These are phyloP conservation scores for Pichia sp. DNA, from an alignment of 1,139 yeast genomes.

Conservation along the genomic window DNA sequence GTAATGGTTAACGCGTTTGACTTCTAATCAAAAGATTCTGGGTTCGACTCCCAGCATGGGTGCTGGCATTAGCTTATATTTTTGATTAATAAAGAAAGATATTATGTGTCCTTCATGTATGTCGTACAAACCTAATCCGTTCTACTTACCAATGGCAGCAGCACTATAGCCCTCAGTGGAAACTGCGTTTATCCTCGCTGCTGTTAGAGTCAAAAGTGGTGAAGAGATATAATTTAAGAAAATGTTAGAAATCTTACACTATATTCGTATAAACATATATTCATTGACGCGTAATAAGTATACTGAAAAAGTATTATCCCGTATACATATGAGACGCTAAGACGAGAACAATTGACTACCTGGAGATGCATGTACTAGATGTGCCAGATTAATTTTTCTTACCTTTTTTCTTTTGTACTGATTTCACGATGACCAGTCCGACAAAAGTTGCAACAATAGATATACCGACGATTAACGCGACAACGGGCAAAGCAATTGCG, in stretches of 20 bases:
- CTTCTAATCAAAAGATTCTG: conserved; percentile 25
- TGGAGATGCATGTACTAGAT: neutral
- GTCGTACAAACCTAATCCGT: neutral
- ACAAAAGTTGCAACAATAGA: conserved; percentile 65
- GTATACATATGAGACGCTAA: neutral
- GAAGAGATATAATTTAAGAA: neutral
- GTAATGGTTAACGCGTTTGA: conserved; percentile 26
- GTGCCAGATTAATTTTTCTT: conserved; percentile 14
- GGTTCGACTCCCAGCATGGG: conserved; percentile 26
- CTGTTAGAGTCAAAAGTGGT: neutral
- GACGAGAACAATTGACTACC: neutral
- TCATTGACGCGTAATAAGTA: neutral
- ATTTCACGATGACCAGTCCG: conserved; percentile 30
- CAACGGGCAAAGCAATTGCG: conserved; percentile 74
- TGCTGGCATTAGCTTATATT: conserved; percentile 21
- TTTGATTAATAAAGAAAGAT: neutral
- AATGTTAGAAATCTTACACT: conserved; percentile 3
- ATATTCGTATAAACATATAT: neutral
- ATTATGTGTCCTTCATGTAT: too few species aligned
- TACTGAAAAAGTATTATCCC: neutral
- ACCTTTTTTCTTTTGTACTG: conserved; percentile 29
- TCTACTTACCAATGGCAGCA: neutral
- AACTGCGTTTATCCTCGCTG: too few species aligned
- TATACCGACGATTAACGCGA: conserved; percentile 57
- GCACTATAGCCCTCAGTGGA: neutral